These are phyloP conservation scores for Nemophila menziesii DNA, from an alignment of 257 asterid species.

Conservation along the genomic window DNA sequence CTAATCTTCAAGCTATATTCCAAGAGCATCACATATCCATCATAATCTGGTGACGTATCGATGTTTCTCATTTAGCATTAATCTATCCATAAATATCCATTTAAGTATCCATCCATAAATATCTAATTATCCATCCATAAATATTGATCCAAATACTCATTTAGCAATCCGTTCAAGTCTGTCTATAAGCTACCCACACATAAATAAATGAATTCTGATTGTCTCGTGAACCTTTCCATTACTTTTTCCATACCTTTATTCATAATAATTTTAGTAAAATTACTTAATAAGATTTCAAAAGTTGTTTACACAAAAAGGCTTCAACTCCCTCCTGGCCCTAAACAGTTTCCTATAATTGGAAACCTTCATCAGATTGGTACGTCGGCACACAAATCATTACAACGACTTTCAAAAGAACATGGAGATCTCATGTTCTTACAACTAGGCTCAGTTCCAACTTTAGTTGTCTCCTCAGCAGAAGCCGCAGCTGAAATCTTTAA, in stretches of 20 bases:
- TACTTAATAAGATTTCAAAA: background rate
- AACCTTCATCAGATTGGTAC: constrained; percentile 4
- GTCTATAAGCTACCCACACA: background rate
- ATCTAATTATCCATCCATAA: no score
- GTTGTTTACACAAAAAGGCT: background rate
- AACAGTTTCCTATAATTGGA: background rate
- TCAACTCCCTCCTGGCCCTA: constrained; percentile 5
- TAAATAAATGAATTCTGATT: background rate
- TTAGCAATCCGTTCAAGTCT: no score
- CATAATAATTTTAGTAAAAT: background rate
- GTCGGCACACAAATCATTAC: background rate
- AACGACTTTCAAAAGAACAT: background rate
- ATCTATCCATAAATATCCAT: no score
- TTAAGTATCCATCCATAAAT: no score
- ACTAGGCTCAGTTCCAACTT: constrained; percentile 1
- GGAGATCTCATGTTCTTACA: constrained; percentile 6
- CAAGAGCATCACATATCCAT: no score
- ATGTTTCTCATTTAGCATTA: no score
- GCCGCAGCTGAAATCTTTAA: constrained; percentile 3
- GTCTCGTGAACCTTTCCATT: background rate
- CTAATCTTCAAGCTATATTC: no score
- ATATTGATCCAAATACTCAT: no score
- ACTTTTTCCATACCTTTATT: background rate
- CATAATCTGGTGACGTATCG: no score
- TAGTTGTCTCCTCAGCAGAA: constrained; percentile 4